These are phyloP conservation scores for Lipomyces kockii DNA, from an alignment of 805 yeast species.

Conservation along the genomic window DNA sequence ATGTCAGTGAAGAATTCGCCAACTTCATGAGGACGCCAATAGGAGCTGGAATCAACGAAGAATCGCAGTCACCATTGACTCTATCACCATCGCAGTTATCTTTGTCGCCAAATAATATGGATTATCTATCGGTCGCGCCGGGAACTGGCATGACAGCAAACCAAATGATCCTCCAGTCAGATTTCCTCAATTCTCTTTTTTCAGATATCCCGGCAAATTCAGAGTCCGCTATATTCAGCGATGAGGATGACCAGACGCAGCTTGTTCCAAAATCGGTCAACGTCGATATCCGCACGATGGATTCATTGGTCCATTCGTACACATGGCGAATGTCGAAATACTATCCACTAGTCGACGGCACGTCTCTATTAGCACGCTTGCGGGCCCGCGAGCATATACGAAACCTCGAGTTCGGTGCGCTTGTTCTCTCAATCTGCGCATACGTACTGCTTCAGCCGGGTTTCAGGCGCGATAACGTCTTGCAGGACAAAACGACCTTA, in stretches of 20 bases:
- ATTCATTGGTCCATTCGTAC: background rate
- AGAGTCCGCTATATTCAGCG: background rate
- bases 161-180: constrained; percentile 1
- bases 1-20: background rate
- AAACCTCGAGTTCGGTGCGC: constrained; percentile 11
- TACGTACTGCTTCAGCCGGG: constrained; percentile 12
- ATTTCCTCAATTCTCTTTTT: background rate
- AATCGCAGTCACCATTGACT: background rate
- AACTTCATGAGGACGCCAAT: background rate
- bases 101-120: background rate
- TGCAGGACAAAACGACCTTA: background rate
- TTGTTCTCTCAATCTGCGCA: constrained; percentile 17
- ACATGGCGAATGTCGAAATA: constrained; percentile 3
- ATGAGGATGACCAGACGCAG: background rate
- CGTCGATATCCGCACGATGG: background rate
- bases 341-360: background rate
- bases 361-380: constrained; percentile 9
- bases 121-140: background rate
- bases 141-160: constrained; percentile 1
- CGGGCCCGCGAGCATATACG: background rate
- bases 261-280: background rate
- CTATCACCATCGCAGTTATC: background rate
- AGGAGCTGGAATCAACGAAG: background rate
- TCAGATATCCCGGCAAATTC: background rate
- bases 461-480: background rate